phyloP scores from a whole-genome alignment of 306 rosid genomes.

The Datisca glomerata region DNA sequence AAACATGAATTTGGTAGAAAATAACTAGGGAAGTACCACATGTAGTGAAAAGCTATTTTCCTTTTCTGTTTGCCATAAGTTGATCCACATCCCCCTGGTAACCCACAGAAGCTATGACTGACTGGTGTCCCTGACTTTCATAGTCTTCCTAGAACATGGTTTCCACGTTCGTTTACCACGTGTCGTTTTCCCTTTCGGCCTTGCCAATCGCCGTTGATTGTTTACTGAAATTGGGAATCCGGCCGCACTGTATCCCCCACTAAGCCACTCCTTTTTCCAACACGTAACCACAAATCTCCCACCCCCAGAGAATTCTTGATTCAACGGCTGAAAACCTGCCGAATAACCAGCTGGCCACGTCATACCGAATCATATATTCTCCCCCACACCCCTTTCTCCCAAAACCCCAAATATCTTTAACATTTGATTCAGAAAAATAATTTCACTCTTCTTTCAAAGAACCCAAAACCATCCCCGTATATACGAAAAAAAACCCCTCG shows the following conservation, averaged over 20 bases:
- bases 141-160: too few species aligned
- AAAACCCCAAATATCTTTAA: constrained; percentile 5
- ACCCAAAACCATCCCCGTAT: constrained; percentile 18
- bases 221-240: too few species aligned
- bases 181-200: too few species aligned
- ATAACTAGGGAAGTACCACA: too few species aligned
- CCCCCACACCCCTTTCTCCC: constrained; percentile 2
- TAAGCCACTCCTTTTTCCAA: constrained; percentile 4
- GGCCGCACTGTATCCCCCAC: background rate
- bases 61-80: too few species aligned
- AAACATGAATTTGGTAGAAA: too few species aligned
- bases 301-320: constrained; percentile 29
- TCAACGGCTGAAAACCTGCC: constrained; percentile 31
- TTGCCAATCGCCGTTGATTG: too few species aligned
- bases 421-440: constrained; percentile 13
- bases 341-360: constrained; percentile 31
- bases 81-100: too few species aligned
- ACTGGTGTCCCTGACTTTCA: background rate
- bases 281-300: constrained; percentile 27
- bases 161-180: too few species aligned
- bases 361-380: constrained; percentile 15
- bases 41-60: too few species aligned
- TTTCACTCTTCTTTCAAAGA: constrained; percentile 16
- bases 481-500: constrained; percentile 27
- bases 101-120: too few species aligned